Conservation (phyloP, 2,329 filamentous ascomycete genomes). For the Podosphaera xanthii region DNA sequence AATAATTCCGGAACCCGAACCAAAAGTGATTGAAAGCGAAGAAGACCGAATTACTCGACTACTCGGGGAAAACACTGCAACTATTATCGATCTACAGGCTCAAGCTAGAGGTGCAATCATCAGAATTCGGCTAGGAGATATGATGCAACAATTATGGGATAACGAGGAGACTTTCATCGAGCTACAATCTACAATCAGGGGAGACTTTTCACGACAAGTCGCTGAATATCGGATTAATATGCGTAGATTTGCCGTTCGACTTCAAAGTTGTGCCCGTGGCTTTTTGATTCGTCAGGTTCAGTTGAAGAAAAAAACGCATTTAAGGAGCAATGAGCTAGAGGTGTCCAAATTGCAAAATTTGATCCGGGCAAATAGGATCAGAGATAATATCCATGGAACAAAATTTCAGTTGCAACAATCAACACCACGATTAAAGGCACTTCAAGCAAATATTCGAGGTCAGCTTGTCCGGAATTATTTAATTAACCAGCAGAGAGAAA, state of each 20-base stretch:
- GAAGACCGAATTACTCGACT: slow-evolving; percentile 73
- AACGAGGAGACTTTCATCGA: slow-evolving; percentile 56
- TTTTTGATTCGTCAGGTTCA: slow-evolving; percentile 46
- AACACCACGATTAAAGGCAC: slow-evolving; percentile 37
- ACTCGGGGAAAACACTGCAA: slow-evolving; percentile 48
- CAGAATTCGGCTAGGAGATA: slow-evolving; percentile 51
- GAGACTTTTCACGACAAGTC: slow-evolving; percentile 69
- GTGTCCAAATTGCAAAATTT: slow-evolving; percentile 67
- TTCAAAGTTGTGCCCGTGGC: slow-evolving; percentile 63
- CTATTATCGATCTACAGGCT: slow-evolving; percentile 61
- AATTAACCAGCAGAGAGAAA: slow-evolving; percentile 31
- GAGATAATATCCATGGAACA: slow-evolving; percentile 31
- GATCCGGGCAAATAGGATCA: slow-evolving; percentile 43
- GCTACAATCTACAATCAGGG: slow-evolving; percentile 68
- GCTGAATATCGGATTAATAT: slow-evolving; percentile 63
- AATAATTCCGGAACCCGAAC: slow-evolving; percentile 50
- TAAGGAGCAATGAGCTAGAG: slow-evolving; percentile 46
- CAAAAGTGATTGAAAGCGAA: slow-evolving; percentile 59
- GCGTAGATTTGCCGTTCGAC: slow-evolving; percentile 52
- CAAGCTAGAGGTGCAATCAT: slow-evolving; percentile 64
- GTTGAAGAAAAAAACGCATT: slow-evolving; percentile 38
- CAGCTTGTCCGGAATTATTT: slow-evolving; percentile 38
- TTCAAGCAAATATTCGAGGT: slow-evolving; percentile 44
- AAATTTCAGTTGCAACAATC: slow-evolving; percentile 37
- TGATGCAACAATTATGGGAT: slow-evolving; percentile 83